A percentile compares a stretch with the other conserved stretches of the same genome.
Conservation (phyloP, 495 filamentous ascomycete species). For the Cryomyces minteri region DNA sequence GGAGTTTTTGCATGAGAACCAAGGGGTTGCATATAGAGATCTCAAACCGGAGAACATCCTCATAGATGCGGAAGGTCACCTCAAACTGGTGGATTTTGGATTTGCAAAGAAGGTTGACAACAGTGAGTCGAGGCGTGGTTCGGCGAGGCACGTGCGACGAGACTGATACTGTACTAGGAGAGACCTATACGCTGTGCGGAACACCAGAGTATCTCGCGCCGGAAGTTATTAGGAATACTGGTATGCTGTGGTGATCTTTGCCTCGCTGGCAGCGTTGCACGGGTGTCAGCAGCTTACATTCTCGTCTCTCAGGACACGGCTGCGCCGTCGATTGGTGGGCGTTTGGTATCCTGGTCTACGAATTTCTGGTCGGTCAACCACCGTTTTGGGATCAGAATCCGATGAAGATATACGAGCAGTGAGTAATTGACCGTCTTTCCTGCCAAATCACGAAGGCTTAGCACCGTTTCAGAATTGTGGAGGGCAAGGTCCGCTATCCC, state of each 20-base stretch:
- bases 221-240: conserved; percentile 86
- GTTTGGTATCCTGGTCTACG: conserved; percentile 85
- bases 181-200: conserved; percentile 93
- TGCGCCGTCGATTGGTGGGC: conserved; percentile 99
- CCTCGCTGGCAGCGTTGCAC: background rate
- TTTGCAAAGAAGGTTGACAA: conserved; percentile 72
- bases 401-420: conserved; percentile 91
- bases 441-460: background rate
- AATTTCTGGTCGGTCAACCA: conserved; percentile 88
- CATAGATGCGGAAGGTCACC: conserved; percentile 77
- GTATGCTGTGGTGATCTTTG: conserved; percentile 13
- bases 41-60: conserved; percentile 94
- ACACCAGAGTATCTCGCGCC: conserved; percentile 95
- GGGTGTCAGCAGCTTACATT: background rate
- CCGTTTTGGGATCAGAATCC: conserved; percentile 96
- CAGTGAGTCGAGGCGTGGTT: conserved; percentile 21
- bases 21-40: conserved; percentile 84
- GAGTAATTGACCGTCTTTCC: conserved; percentile 8
- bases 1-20: conserved; percentile 76
- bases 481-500: conserved; percentile 54
- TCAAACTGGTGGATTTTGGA: conserved; percentile 96
- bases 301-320: conserved; percentile 43
- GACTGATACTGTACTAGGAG: conserved; percentile 24
- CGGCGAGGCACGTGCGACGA: background rate
- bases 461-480: conserved; percentile 38